A percentile compares a stretch with the other conserved stretches of the same genome.
Conservation (phyloP, 2,329 filamentous ascomycete species). For the Apiospora hydei region DNA sequence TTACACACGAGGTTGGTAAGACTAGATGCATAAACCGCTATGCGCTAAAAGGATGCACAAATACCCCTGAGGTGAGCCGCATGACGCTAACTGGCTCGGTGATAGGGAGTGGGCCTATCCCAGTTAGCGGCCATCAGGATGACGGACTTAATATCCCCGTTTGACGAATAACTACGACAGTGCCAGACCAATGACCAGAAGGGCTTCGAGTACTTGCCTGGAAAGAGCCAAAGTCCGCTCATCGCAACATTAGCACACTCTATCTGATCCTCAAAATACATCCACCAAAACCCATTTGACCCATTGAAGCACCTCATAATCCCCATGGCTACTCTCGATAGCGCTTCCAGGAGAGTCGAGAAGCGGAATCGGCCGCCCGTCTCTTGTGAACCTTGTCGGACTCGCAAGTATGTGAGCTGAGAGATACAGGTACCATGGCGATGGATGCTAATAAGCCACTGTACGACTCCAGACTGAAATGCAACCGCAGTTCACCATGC, state of each 20-base stretch:
- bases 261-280: background rate
- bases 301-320: constrained; percentile 13
- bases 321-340: constrained; percentile 25
- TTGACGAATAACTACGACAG: background rate
- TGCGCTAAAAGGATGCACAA: background rate
- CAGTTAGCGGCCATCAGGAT: background rate
- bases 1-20: background rate
- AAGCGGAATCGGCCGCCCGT: constrained; percentile 45
- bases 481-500: constrained; percentile 42
- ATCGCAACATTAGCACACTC: background rate
- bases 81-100: background rate
- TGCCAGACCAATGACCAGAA: background rate
- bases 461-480: constrained; percentile 39
- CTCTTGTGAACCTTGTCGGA: constrained; percentile 45
- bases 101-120: background rate
- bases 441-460: no score
- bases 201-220: background rate
- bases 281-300: background rate
- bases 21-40: background rate
- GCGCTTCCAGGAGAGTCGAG: constrained; percentile 34
- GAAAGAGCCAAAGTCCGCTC: background rate
- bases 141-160: constrained; percentile 9
- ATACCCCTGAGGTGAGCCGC: background rate
- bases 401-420: constrained; percentile 40
- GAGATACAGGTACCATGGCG: no score